Evolutionary conservation across 257 asterid species (phyloP), one percentile per base, ranked within the genome.

Genomic region (Marsdenia floribunda): DNA sequence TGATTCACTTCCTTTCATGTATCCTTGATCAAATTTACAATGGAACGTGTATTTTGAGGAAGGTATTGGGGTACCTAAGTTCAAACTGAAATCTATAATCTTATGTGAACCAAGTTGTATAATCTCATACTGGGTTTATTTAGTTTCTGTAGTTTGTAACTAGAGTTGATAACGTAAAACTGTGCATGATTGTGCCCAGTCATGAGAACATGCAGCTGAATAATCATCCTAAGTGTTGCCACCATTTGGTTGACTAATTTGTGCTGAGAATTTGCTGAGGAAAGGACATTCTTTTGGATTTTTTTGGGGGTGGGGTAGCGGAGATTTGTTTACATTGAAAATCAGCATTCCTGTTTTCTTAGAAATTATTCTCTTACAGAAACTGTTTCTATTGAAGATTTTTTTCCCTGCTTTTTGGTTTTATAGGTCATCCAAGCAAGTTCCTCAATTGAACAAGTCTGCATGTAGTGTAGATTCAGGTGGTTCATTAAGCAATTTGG

Each of bases 401-500:
- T 35, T 8, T 71, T 35, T 75, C 15, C 16, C 24, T 21, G 8
- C 59, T 5, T 8, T 64, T 79, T 44, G 76, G 81, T 76, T 77
- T 76, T 84, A 60, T 82, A 95, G 99, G 88, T 84, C 94, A 71
- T 79, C 96, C 44, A 95, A 87, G 79, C 91, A 90, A 75, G 87
- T 80, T 63, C 94, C 88, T 82, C 93, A 86, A 78, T 83, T 87
- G 80, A 87, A 81, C 77, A 92, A 81, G 70, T 90, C 96, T 59
- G 87, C 86, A 65, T 95, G 98, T 93, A 86, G 89, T 78, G 92
- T 85, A 72, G 97, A 92, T 80, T 84, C 98, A 44, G 81, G 86
- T 68, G 75, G 81, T 79, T 86, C 96, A 58, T 91, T 98, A 26
- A 95, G 99, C 87, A 84, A 96, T 60, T 85, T 87, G 77, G 76